These are phyloP conservation scores for Gnomoniopsis smithogilvyi DNA, from an alignment of 2,329 filamentous ascomycete species.

Conservation along the genomic window DNA sequence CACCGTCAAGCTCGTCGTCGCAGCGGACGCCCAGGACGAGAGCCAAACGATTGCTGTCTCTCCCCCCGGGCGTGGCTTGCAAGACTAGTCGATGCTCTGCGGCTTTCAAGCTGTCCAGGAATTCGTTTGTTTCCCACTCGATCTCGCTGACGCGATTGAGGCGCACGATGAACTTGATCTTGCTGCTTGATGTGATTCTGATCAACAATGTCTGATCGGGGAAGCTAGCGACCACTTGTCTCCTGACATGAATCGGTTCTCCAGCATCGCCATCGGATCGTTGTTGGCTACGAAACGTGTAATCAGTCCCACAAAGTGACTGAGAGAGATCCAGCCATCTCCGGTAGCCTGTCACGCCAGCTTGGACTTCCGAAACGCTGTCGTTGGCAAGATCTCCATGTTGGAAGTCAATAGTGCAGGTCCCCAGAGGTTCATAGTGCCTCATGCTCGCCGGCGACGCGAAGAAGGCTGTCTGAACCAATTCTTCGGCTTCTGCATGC, in stretches of 20 bases:
- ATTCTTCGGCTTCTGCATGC: conserved; percentile 38
- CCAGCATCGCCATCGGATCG: not conserved
- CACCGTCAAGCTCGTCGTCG: conserved; percentile 22
- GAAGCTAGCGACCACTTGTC: conserved; percentile 21
- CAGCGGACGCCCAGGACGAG: conserved; percentile 28
- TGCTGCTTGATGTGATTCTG: conserved; percentile 19
- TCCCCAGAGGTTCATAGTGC: conserved; percentile 41
- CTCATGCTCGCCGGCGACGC: conserved; percentile 42
- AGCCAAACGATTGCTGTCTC: conserved; percentile 29
- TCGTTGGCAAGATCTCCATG: conserved; percentile 22
- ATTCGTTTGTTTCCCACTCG: conserved; percentile 42
- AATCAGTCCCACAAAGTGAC: conserved; percentile 13
- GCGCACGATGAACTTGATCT: conserved; percentile 24
- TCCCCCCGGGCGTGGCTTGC: conserved; percentile 35
- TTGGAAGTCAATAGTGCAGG: conserved; percentile 36
- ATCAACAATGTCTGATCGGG: conserved; percentile 18
- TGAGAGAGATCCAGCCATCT: conserved; percentile 19
- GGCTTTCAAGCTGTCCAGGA: conserved; percentile 33
- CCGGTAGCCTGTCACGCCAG: conserved; percentile 14
- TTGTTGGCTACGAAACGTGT: not conserved
- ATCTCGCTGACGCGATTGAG: conserved; percentile 37
- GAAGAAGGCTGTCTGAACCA: conserved; percentile 39
- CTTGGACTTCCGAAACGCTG: not conserved
- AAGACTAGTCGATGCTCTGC: conserved; percentile 28
- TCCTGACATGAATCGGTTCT: conserved; percentile 6